Base-by-base conservation (phyloP, 495 filamentous ascomycete species). In the Hypoxylon rickii region DNA sequence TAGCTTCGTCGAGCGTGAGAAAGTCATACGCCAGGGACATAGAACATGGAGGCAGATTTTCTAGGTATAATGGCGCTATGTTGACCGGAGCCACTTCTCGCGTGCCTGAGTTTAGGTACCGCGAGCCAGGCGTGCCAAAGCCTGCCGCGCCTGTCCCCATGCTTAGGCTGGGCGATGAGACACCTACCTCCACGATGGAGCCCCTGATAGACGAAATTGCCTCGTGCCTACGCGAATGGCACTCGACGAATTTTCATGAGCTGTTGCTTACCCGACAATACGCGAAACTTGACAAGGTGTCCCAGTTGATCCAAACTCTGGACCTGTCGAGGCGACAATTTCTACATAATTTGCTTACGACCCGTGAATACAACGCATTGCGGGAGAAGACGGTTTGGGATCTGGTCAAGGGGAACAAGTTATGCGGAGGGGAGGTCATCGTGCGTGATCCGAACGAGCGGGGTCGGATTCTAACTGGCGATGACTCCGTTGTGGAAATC, bases 121-220 rank as follows among this genome's bases (percentile, higher is more conserved):
- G 81, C 36, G 81, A 86, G 51, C 82, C 79, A 2, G 79, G 84
- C 66, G 80, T 78, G 20, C 86, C 88, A 11, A 89, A 89, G 63
- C 95, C 91, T 19, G 82, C 89, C 1, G 95, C 95, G 7, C 94
- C 94, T 0, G 95, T 98, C 2, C 94, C 94, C 6, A 93, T 96
- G 89, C 79, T 98, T 31, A 96, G 96, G 69, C 90, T 97, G 64
- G 95, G 95, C 18, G 94, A 98, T 58, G 94, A 98, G 76, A 96
- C 91, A 0, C 87, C 91, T 2, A 93, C 89, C 1, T 96, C 90
- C 2, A 79, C 83, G 10, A 83, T 89, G 18, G 94, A 99, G 68
- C 94, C 94, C 2, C 75, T 99, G 49, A 92, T 99, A 8, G 95
- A 97, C 70, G 94, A 99, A 67, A 97, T 97, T 67, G 92, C 92